Evolutionary conservation across 495 filamentous ascomycete species (phyloP).

Genomic region (Acidomyces sp.): DNA sequence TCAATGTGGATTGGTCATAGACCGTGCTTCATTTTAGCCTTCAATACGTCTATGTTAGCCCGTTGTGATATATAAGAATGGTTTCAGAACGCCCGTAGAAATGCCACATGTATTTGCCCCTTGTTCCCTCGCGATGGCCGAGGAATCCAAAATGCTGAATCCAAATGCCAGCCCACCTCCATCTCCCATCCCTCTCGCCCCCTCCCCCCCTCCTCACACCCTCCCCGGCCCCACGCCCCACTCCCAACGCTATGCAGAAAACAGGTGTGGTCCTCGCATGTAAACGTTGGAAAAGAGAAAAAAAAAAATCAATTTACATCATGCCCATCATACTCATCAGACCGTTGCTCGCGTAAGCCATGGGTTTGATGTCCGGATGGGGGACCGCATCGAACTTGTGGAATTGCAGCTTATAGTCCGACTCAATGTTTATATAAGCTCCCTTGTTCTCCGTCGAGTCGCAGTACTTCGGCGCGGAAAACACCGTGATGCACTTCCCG

Average conservation of each 20-base stretch:
- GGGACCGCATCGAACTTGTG: conserved; percentile 91
- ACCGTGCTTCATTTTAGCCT: no score
- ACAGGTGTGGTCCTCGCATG: background rate
- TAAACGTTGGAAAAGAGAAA: conserved; percentile 1
- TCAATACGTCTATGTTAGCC: no score
- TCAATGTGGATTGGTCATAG: no score
- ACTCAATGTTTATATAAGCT: conserved; percentile 93
- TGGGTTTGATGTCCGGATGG: conserved; percentile 87
- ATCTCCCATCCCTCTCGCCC: no score
- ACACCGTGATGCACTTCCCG: conserved; percentile 94
- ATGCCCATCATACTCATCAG: conserved; percentile 21
- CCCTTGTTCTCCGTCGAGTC: conserved; percentile 96
- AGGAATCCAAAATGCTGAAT: no score
- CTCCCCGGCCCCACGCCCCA: no score
- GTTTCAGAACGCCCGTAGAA: no score
- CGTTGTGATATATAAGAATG: no score
- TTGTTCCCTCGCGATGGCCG: no score
- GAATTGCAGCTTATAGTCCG: conserved; percentile 80
- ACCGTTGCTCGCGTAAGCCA: conserved; percentile 40
- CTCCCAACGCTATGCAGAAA: background rate
- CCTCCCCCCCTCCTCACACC: no score
- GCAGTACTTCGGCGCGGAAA: conserved; percentile 95
- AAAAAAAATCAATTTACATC: conserved; percentile 7
- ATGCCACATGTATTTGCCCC: no score
- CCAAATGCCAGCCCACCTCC: no score